Evolutionary conservation across 75 land plant genomes (phyloP).

Genomic region (Azolla pinnata): DNA sequence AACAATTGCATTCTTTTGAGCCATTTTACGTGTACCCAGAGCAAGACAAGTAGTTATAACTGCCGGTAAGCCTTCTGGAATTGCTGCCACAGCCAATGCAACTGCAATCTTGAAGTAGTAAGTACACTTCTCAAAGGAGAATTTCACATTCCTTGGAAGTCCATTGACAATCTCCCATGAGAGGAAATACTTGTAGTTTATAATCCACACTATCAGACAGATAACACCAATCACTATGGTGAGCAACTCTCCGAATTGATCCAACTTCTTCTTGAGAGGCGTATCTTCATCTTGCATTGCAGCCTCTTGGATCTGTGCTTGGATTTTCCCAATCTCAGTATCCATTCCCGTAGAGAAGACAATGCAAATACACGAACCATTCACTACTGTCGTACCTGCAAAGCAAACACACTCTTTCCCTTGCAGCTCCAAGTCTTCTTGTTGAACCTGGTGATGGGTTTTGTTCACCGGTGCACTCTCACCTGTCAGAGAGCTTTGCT

Average conservation of each 20-base stretch:
- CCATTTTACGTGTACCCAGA: conserved; percentile 67
- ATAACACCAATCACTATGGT: conserved; percentile 57
- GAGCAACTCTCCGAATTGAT: conserved; percentile 62
- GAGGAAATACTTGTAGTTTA: conserved; percentile 63
- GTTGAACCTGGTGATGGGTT: conserved; percentile 29
- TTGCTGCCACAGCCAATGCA: conserved; percentile 68
- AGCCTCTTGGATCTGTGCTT: conserved; percentile 66
- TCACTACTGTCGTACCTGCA: conserved; percentile 66
- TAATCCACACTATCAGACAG: conserved; percentile 61
- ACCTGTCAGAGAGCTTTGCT: conserved; percentile 64
- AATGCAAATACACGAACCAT: conserved; percentile 44
- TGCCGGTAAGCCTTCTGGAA: conserved; percentile 68
- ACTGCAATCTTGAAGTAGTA: conserved; percentile 77
- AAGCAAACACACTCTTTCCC: conserved; percentile 68
- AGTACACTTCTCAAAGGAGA: conserved; percentile 73
- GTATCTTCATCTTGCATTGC: conserved; percentile 59
- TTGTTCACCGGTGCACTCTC: conserved; percentile 61
- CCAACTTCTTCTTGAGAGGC: conserved; percentile 64
- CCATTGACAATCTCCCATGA: conserved; percentile 53
- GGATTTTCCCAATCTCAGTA: conserved; percentile 64
- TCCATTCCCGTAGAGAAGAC: conserved; percentile 49
- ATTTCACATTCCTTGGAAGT: conserved; percentile 51
- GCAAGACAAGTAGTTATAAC: conserved; percentile 79
- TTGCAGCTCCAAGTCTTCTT: conserved; percentile 48
- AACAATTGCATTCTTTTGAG: conserved; percentile 70